Percentiles rank a stretch among this genome's conserved stretches.
Evolutionary conservation across 1,139 yeast genomes (phyloP).

Genomic region (Lodderomyces elongisporus): DNA sequence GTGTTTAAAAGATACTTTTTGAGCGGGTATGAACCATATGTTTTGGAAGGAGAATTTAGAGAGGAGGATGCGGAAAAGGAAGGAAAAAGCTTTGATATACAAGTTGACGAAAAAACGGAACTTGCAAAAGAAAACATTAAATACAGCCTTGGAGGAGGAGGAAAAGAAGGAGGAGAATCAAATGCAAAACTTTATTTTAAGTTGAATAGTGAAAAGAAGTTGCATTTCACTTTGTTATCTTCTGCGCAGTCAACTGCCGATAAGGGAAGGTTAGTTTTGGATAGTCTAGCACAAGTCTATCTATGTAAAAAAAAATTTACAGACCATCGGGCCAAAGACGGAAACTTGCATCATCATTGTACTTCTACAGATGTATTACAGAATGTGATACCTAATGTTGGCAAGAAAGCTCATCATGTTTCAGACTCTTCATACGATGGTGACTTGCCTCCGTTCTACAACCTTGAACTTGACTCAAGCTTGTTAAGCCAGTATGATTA

Average conservation of each 20-base stretch:
- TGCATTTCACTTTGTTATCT: slow-evolving; percentile 9
- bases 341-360: background rate
- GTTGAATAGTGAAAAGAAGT: slow-evolving; percentile 2
- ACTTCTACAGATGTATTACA: slow-evolving; percentile 1
- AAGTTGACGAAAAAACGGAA: background rate
- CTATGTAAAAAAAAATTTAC: no score
- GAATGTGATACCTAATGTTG: slow-evolving; percentile 44
- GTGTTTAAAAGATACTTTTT: slow-evolving; percentile 34
- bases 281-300: background rate
- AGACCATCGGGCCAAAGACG: no score
- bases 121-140: no score
- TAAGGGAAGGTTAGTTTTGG: background rate
- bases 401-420: slow-evolving; percentile 21
- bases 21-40: slow-evolving; percentile 9
- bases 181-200: background rate
- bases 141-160: background rate
- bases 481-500: slow-evolving; percentile 39
- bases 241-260: background rate
- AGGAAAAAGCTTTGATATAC: background rate
- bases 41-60: background rate
- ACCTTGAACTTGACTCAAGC: slow-evolving; percentile 34
- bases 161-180: no score
- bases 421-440: slow-evolving; percentile 53
- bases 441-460: slow-evolving; percentile 39
- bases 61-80: background rate